These are phyloP conservation scores for cucumber (Cucumis sativus) DNA, from an alignment of 306 rosid species.

Conservation along the genomic window Cucumber_9930_V3 NC_026657.2:8896501-8897000, in stretches of 20 bases:
- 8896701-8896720: background rate
- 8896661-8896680: constrained; percentile 72
- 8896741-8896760: constrained; percentile 3
- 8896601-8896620: background rate
- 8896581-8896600: background rate
- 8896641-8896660: constrained; percentile 39
- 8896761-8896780: constrained; percentile 6
- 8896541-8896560: background rate
- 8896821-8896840: constrained; percentile 4
- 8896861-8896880: constrained; percentile 15
- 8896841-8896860: background rate
- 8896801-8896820: background rate
- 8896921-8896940: constrained; percentile 40
- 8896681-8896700: constrained; percentile 33
- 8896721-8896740: background rate
- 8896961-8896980: background rate
- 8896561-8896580: no score
- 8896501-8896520: background rate
- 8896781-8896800: constrained; percentile 13
- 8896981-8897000: background rate
- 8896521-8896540: background rate
- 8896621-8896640: constrained; percentile 27
- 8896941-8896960: constrained; percentile 16
- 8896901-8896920: constrained; percentile 58
- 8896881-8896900: constrained; percentile 42